Conservation (phyloP, 371 early-diverging fungal species). For the Batkoa obscura region DNA sequence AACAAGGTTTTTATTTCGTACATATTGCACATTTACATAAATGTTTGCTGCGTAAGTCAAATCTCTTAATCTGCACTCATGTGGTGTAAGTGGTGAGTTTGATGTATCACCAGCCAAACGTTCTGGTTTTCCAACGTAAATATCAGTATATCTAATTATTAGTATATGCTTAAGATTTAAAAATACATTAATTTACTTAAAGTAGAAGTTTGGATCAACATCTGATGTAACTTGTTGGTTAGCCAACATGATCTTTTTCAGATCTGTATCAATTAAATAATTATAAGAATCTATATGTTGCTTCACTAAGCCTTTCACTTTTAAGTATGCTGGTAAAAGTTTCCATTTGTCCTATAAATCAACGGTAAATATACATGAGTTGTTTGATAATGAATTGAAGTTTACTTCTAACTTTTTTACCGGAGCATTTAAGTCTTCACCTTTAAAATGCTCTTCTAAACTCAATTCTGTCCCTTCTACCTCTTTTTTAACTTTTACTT, state of each 20-base stretch:
- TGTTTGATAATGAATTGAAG: slow-evolving; percentile 95
- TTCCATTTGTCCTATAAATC: slow-evolving; percentile 94
- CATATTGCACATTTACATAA: slow-evolving; percentile 95
- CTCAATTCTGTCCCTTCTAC: too few species aligned
- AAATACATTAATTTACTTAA: slow-evolving; percentile 40
- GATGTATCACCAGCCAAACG: slow-evolving; percentile 58
- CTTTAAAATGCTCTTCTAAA: too few species aligned
- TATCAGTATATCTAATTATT: slow-evolving; percentile 56
- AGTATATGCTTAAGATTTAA: not conserved
- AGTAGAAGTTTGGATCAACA: slow-evolving; percentile 93
- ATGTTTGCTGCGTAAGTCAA: slow-evolving; percentile 95
- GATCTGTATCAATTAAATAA: slow-evolving; percentile 92
- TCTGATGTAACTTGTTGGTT: slow-evolving; percentile 95
- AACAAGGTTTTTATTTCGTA: slow-evolving; percentile 73
- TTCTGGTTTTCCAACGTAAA: slow-evolving; percentile 78
- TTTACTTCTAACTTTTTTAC: too few species aligned
- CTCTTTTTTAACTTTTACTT: too few species aligned
- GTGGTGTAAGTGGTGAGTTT: slow-evolving; percentile 73
- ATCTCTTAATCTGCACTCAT: slow-evolving; percentile 98
- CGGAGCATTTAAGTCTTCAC: too few species aligned
- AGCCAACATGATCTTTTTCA: slow-evolving; percentile 89
- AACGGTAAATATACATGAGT: slow-evolving; percentile 93
- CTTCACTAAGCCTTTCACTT: slow-evolving; percentile 96
- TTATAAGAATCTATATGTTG: slow-evolving; percentile 99
- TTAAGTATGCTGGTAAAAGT: slow-evolving; percentile 91